Evolutionary conservation across 495 filamentous ascomycete genomes (phyloP).

Genomic region (Lineolata rhizophorae): DNA sequence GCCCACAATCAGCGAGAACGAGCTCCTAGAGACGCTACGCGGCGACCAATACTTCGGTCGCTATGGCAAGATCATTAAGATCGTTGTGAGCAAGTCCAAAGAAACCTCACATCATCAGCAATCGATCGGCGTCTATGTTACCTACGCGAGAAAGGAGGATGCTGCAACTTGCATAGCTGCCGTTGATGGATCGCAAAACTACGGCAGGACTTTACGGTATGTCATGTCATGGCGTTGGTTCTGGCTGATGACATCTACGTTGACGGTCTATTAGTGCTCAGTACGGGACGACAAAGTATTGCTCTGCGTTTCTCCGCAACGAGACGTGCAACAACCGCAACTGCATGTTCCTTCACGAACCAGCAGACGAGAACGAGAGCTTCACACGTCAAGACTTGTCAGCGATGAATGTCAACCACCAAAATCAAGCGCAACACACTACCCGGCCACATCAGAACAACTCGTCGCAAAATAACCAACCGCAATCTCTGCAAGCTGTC

Average conservation of each 20-base stretch:
- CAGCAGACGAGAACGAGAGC: conserved; percentile 89
- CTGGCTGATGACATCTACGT: conserved; percentile 1
- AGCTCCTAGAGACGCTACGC: conserved; percentile 67
- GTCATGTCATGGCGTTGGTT: conserved; percentile 4
- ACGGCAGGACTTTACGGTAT: conserved; percentile 56
- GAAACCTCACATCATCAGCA: conserved; percentile 41
- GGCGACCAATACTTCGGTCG: conserved; percentile 89
- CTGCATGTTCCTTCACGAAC: conserved; percentile 95
- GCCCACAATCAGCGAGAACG: conserved; percentile 76
- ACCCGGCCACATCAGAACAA: conserved; percentile 15
- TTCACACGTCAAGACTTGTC: conserved; percentile 90
- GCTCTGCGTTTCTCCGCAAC: conserved; percentile 83
- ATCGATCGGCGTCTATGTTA: conserved; percentile 91
- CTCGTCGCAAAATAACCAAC: conserved; percentile 19
- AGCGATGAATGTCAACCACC: conserved; percentile 73
- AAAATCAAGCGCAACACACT: conserved; percentile 43
- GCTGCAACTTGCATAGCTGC: conserved; percentile 72
- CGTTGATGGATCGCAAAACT: conserved; percentile 82
- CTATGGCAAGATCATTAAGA: conserved; percentile 96
- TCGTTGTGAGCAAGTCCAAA: conserved; percentile 92
- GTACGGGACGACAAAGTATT: conserved; percentile 97
- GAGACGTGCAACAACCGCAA: conserved; percentile 84
- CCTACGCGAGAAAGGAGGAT: conserved; percentile 72
- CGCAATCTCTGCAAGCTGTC: conserved; percentile 27
- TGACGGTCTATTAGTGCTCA: conserved; percentile 43